These are phyloP conservation scores for Fusarium anguioides DNA, from an alignment of 2,329 filamentous ascomycete genomes.

Conservation along the genomic window DNA sequence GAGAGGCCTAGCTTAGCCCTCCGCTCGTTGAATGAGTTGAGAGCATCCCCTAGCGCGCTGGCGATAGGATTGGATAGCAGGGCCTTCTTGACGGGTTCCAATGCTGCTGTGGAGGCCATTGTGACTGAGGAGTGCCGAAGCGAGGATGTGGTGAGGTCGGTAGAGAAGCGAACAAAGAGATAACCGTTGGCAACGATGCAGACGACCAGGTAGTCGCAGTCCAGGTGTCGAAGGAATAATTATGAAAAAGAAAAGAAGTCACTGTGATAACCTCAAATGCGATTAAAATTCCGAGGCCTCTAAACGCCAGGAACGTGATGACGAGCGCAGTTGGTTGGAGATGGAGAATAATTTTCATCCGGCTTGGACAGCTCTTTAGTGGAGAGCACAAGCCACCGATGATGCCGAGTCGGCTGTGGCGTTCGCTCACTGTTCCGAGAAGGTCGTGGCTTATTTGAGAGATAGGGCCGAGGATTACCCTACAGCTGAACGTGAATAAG, in stretches of 20 bases:
- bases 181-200: conserved; percentile 33
- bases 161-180: conserved; percentile 35
- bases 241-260: conserved; percentile 34
- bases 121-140: conserved; percentile 48
- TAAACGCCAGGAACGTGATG: conserved; percentile 50
- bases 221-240: conserved; percentile 3
- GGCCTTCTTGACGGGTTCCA: conserved; percentile 69
- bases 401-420: conserved; percentile 41
- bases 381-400: conserved; percentile 47
- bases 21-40: conserved; percentile 84
- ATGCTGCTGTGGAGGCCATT: conserved; percentile 62
- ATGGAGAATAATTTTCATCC: conserved; percentile 54
- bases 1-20: conserved; percentile 87
- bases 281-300: conserved; percentile 42
- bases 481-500: conserved; percentile 1
- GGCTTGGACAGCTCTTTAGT: conserved; percentile 44
- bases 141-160: conserved; percentile 41
- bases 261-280: conserved; percentile 37
- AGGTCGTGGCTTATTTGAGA: conserved; percentile 9
- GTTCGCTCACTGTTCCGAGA: conserved; percentile 13
- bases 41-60: conserved; percentile 77
- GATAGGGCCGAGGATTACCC: conserved; percentile 21
- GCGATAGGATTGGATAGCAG: conserved; percentile 80
- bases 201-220: conserved; percentile 21
- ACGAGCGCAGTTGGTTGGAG: conserved; percentile 47